A percentile compares a stretch with the other conserved stretches of the same genome.
Conservation (phyloP, 192 early-diverging fungal genomes). For the Linnemannia elongata region DNA sequence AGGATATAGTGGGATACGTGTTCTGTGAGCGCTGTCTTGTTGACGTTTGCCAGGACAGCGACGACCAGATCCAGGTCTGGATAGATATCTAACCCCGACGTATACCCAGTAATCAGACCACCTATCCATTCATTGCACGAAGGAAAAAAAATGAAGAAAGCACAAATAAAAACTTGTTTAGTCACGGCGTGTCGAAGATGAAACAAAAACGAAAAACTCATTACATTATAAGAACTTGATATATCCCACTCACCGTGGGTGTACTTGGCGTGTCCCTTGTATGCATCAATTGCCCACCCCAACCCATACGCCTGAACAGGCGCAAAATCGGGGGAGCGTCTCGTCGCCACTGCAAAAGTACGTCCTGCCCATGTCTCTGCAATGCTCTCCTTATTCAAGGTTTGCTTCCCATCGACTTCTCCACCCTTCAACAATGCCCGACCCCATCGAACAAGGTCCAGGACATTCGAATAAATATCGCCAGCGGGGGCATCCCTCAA, state of each 20-base stretch:
- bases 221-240: no score
- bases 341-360: not conserved
- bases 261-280: conserved; percentile 27
- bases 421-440: conserved; percentile 6
- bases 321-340: conserved; percentile 7
- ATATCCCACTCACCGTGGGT: conserved; percentile 19
- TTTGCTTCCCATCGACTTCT: conserved; percentile 22
- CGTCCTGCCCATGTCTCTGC: not conserved
- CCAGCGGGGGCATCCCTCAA: conserved; percentile 7
- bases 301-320: conserved; percentile 11
- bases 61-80: conserved; percentile 16
- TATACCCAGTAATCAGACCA: not conserved
- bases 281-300: conserved; percentile 14
- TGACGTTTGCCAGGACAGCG: not conserved
- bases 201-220: no score
- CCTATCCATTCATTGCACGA: not conserved
- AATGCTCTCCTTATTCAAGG: conserved; percentile 12
- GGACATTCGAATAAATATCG: conserved; percentile 16
- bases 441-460: conserved; percentile 24
- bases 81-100: not conserved
- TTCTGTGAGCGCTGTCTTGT: not conserved
- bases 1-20: not conserved
- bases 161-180: not conserved
- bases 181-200: not conserved
- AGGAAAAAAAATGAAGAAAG: not conserved